Base-by-base conservation (phyloP, 1,139 yeast genomes). In the Yamadazyma mexicana region DNA sequence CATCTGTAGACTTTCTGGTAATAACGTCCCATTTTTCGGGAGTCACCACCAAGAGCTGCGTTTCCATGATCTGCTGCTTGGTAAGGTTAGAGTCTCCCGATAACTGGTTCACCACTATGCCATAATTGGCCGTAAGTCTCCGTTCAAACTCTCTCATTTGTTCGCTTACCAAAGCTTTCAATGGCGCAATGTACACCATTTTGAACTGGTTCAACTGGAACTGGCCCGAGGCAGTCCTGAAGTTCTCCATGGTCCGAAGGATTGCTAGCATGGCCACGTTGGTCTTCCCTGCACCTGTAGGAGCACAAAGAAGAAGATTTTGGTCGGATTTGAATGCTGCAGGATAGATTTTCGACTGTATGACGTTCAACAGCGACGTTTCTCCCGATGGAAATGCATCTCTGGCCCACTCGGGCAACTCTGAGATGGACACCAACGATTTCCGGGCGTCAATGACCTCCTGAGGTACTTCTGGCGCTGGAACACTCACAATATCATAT, bases 1-100 rank as follows among this genome's bases (percentile, higher is more conserved):
- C 64, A 43, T 85, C 91, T 7, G 80, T 70, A 3, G 58, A 52
- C 52, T 91, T 91, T 62, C 98, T 74, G 1, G 97, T 91, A 17
- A 91, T 83, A 23, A 92, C 97, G 68, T 92, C 99, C 99, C 99
- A 92, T 63, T 92, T 92, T 60, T 92, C 98, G 0, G 98, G 98
- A 0, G 98, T 92, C 0, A 98, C 92, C 6, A 92, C 97, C 51
- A 92, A 87, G 31, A 92, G 75, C 59, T 92, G 98, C 1, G 98
- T 92, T 1, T 79, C 77, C 55, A 81, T 63, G 28, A 92, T 88
- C 59, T 92, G 98, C 11, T 82, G 77, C 51, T 83, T 79, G 0
- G 96, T 86, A 38, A 94, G 66, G 55, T 92, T 97, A 95, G 94
- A 92, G 64, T 92, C 98, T 55, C 98, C 98, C 2, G 98, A 92